A percentile compares a stretch with the other conserved stretches of the same genome.
These are phyloP conservation scores for Beauveria bassiana DNA, from an alignment of 2,329 filamentous ascomycete genomes.

Conservation along the genomic window DNA sequence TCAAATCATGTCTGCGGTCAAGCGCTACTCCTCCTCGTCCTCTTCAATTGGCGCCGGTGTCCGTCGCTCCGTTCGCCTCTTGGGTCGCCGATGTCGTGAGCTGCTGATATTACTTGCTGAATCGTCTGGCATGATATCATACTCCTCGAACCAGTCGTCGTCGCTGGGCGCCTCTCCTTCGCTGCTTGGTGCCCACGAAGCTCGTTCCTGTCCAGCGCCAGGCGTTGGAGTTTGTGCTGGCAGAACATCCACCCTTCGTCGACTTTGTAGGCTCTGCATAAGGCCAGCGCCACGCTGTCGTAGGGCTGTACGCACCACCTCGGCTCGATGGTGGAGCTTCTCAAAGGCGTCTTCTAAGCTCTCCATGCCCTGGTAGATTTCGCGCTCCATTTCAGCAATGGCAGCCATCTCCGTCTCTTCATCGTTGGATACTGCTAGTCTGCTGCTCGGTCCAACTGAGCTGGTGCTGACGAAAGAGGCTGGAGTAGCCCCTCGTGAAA, in stretches of 20 bases:
- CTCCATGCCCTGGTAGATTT: conserved; percentile 93
- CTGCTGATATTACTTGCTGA: conserved; percentile 74
- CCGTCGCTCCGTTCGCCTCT: conserved; percentile 58
- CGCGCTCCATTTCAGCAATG: conserved; percentile 82
- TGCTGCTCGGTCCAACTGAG: conserved; percentile 33
- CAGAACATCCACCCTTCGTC: conserved; percentile 48
- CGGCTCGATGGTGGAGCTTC: conserved; percentile 76
- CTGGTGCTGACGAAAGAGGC: conserved; percentile 52
- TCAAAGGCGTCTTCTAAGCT: conserved; percentile 91
- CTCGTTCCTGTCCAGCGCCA: conserved; percentile 36
- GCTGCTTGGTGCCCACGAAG: conserved; percentile 29
- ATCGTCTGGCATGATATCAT: conserved; percentile 66
- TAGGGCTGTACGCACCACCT: conserved; percentile 68
- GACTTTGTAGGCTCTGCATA: conserved; percentile 54
- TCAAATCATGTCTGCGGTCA: not conserved
- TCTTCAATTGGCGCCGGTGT: conserved; percentile 69
- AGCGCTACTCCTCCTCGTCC: conserved; percentile 53
- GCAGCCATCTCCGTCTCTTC: conserved; percentile 90
- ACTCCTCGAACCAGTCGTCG: conserved; percentile 51
- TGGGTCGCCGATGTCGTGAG: conserved; percentile 58
- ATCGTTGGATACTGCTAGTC: conserved; percentile 71
- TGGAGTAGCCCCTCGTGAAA: conserved; percentile 48
- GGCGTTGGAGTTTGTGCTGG: conserved; percentile 38
- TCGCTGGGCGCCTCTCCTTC: conserved; percentile 43
- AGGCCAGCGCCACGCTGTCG: conserved; percentile 78